Evolutionary conservation across 2,329 filamentous ascomycete genomes (phyloP).

Genomic region (Fusarium papillatum): DNA sequence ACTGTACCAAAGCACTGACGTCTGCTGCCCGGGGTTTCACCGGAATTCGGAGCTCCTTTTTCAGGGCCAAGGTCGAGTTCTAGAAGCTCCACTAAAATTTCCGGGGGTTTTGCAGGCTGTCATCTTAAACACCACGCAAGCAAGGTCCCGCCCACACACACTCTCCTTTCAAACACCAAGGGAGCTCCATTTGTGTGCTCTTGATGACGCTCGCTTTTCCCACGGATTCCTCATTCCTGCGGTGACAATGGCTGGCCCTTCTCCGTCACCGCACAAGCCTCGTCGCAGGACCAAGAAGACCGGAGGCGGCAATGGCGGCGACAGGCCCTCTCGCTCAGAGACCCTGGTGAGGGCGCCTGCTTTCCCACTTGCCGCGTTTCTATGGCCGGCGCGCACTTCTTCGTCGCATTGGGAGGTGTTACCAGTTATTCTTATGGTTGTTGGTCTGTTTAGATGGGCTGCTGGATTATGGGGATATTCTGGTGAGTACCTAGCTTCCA

Average conservation of each 20-base stretch:
- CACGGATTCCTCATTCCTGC: slow-evolving; percentile 22
- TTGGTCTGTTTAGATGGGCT: slow-evolving; percentile 94
- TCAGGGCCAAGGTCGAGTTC: background rate
- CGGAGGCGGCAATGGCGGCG: slow-evolving; percentile 48
- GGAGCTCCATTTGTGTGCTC: slow-evolving; percentile 18
- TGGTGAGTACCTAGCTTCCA: slow-evolving; percentile 63
- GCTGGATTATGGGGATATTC: slow-evolving; percentile 96
- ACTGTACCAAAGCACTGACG: slow-evolving; percentile 25
- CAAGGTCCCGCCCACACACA: slow-evolving; percentile 17
- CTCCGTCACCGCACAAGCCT: slow-evolving; percentile 70
- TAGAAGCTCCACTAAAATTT: slow-evolving; percentile 38
- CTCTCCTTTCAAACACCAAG: slow-evolving; percentile 26
- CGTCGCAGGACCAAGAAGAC: slow-evolving; percentile 70
- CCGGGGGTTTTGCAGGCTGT: slow-evolving; percentile 29
- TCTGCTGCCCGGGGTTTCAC: slow-evolving; percentile 29
- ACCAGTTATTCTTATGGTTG: slow-evolving; percentile 88
- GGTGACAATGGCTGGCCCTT: slow-evolving; percentile 65
- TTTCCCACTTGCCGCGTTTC: slow-evolving; percentile 93
- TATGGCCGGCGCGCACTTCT: slow-evolving; percentile 90
- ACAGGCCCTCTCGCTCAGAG: slow-evolving; percentile 54
- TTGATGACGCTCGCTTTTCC: slow-evolving; percentile 33
- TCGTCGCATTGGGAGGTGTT: slow-evolving; percentile 93
- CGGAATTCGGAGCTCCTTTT: slow-evolving; percentile 43
- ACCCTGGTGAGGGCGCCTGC: slow-evolving; percentile 72
- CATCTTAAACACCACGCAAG: slow-evolving; percentile 29